phyloP scores from a whole-genome alignment of 2,329 filamentous ascomycete genomes.

The Exserohilum rostratum region DNA sequence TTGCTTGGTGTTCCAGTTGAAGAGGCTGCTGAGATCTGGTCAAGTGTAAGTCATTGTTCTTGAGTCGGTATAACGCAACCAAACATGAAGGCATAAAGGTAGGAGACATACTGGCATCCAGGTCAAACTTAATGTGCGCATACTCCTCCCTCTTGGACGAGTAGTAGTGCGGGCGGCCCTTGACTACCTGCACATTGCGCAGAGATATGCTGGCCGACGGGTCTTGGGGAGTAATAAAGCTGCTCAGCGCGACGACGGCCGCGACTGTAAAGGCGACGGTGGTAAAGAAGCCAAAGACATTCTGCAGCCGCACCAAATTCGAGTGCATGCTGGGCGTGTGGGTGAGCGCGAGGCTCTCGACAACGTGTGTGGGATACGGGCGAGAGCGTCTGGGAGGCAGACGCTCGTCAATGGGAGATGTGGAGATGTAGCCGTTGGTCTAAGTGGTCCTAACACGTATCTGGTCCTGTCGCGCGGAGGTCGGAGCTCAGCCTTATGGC shows the following conservation, averaged over 20 bases:
- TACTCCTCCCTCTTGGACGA: conserved; percentile 92
- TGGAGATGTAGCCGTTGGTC: conserved; percentile 15
- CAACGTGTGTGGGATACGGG: background rate
- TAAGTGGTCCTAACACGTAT: conserved; percentile 45
- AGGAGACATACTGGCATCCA: conserved; percentile 69
- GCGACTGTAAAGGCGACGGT: conserved; percentile 86
- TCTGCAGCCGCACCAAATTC: conserved; percentile 81
- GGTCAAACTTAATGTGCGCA: conserved; percentile 89
- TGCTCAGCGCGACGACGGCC: conserved; percentile 79
- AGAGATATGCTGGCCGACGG: conserved; percentile 70
- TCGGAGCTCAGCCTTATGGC: conserved; percentile 33
- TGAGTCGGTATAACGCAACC: background rate
- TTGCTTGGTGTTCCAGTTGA: conserved; percentile 99
- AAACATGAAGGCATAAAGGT: background rate
- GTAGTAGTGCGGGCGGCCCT: conserved; percentile 96
- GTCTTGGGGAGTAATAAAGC: conserved; percentile 71
- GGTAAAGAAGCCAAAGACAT: conserved; percentile 97
- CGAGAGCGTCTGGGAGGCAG: conserved; percentile 1
- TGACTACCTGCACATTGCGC: conserved; percentile 84
- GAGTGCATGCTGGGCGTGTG: conserved; percentile 72
- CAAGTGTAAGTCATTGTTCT: background rate
- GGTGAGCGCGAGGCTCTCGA: conserved; percentile 2
- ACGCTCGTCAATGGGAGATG: conserved; percentile 7
- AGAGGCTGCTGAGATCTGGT: conserved; percentile 82
- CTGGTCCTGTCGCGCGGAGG: conserved; percentile 32